Percentiles rank a stretch among this genome's conserved stretches.
These are phyloP conservation scores for Rugonectria rugulosa DNA, from an alignment of 2,329 filamentous ascomycete species.

Conservation along the genomic window DNA sequence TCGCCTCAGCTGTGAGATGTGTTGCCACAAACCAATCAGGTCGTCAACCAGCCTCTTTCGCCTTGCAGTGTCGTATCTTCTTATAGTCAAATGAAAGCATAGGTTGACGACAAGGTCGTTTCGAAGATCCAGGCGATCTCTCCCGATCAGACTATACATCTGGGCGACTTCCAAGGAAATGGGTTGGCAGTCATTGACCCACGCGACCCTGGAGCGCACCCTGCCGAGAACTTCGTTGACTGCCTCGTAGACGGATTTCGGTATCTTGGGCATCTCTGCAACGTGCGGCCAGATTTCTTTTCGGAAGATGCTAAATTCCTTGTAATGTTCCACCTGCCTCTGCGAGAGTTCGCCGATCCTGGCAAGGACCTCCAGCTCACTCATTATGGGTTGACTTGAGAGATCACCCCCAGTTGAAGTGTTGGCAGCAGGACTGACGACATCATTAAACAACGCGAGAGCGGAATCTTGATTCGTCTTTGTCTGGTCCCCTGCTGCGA, in stretches of 20 bases:
- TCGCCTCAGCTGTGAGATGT: conserved; percentile 46
- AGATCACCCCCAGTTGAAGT: background rate
- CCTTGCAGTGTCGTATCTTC: conserved; percentile 18
- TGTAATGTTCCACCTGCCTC: conserved; percentile 7
- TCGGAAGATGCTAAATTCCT: conserved; percentile 38
- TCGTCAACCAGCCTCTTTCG: conserved; percentile 37
- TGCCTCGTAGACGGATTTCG: conserved; percentile 38
- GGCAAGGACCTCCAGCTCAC: conserved; percentile 42
- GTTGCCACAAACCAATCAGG: conserved; percentile 47
- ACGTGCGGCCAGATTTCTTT: conserved; percentile 43
- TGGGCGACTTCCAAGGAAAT: conserved; percentile 37
- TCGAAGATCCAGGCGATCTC: conserved; percentile 37
- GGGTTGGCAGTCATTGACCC: conserved; percentile 21
- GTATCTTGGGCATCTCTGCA: conserved; percentile 35
- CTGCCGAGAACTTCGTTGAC: conserved; percentile 32
- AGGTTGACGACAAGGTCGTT: conserved; percentile 44
- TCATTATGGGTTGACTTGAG: conserved; percentile 18
- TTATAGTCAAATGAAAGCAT: conserved; percentile 37
- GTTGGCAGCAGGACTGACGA: conserved; percentile 36
- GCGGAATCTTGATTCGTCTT: conserved; percentile 33
- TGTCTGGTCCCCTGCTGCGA: conserved; percentile 11
- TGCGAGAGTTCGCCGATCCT: conserved; percentile 39
- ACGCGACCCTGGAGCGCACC: conserved; percentile 26
- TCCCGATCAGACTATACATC: conserved; percentile 38
- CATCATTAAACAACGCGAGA: conserved; percentile 46